Evolutionary conservation across 148 eudicot genomes (phyloP).

Genomic region (Fagopyrum homotropicum): DNA sequence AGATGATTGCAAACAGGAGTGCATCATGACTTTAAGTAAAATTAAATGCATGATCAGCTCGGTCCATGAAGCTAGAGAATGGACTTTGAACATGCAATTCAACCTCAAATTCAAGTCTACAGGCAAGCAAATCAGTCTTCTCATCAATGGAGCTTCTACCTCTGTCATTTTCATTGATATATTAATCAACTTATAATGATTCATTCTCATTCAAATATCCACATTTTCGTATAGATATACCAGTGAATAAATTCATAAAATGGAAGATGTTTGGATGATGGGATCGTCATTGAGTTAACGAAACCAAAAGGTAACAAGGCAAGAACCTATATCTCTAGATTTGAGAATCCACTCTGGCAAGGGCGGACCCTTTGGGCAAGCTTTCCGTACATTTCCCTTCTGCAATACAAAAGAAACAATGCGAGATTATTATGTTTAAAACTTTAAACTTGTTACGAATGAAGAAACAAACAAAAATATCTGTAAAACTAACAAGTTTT

Average conservation of each 20-base stretch:
- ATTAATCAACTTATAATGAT: neutral
- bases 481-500: slow-evolving; percentile 58
- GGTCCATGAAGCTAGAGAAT: neutral
- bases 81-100: neutral
- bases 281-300: neutral
- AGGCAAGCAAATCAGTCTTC: neutral
- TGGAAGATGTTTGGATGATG: neutral
- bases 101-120: neutral
- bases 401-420: slow-evolving; percentile 25
- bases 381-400: slow-evolving; percentile 89
- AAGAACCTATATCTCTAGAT: slow-evolving; percentile 79
- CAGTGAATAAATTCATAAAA: neutral
- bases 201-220: neutral
- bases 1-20: neutral
- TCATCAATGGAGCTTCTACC: neutral
- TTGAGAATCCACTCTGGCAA: slow-evolving; percentile 81
- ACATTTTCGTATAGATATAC: neutral
- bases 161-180: neutral
- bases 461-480: neutral
- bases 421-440: neutral
- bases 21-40: neutral
- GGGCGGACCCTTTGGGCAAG: slow-evolving; percentile 66
- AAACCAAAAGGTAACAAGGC: neutral
- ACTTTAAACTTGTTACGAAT: neutral
- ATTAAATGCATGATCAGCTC: neutral